Evolutionary conservation across 345 rosid species (phyloP), one percentile per base, ranked within the genome.

Genomic region (sweet orange (Citrus sinensis)): DNA sequence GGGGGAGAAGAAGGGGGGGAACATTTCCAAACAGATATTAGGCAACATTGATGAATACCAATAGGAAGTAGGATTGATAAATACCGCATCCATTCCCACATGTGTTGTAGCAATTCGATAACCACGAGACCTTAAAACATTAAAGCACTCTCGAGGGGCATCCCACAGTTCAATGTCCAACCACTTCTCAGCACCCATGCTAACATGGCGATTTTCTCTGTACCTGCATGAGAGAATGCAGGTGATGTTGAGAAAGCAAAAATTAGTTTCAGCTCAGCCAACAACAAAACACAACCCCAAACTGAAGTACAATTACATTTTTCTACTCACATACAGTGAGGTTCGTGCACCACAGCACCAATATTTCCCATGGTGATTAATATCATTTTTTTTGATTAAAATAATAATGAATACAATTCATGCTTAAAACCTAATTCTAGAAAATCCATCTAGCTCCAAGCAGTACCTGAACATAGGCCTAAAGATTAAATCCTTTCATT

Each of bases 141-240:
- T 0, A 71, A 93, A 95, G 84, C 98, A 95, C 25, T 93, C 94
- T 80, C 76, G 81, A 22, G 92, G 83, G 54, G 97, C 83, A 79
- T 92, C 89, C 99, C 99, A 95, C 58, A 93, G 89, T 87, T 95
- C 99, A 83, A 93, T 93, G 74, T 95, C 99, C 78, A 95, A 83
- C 99, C 99, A 95, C 84, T 95, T 95, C 89, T 95, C 99, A n/a
- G 98, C 98, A 61, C 99, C 99, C 98, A 92, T 92, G 83, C 99
- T 92, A 63, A 95, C 96, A 87, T 93, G 94, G 46, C 98, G 95
- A 79, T 95, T 92, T 37, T 92, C 91, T 80, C 85, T 92, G 83
- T 95, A 93, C 84, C 98, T 95, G 86, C 79, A 85, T 40, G 55
- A 79, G 37, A 66, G 40, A 37, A 75, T 17, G 35, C 40, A 24